phyloP scores from a whole-genome alignment of 2,329 filamentous ascomycete species.

The Penicillium crustosum region DNA sequence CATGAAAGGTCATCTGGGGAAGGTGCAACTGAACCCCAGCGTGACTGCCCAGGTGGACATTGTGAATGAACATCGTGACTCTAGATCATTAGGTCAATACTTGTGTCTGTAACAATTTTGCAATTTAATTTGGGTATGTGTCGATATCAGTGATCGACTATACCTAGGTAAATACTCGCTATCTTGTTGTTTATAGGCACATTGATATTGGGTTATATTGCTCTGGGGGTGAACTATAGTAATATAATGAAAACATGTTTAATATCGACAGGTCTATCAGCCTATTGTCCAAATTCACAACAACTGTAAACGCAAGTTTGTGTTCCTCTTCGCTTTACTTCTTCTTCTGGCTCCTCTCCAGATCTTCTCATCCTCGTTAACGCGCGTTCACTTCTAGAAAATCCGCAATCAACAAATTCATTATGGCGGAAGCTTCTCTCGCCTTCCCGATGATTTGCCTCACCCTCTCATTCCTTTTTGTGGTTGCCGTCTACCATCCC shows the following conservation, averaged over 20 bases:
- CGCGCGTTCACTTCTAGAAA: background rate
- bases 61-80: conserved; percentile 8
- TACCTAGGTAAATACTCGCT: too few relatives aligned
- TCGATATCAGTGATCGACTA: background rate
- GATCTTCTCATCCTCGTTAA: background rate
- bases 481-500: conserved; percentile 9
- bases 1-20: conserved; percentile 20
- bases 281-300: background rate
- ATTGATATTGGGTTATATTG: background rate
- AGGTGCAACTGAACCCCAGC: conserved; percentile 11
- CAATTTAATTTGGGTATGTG: background rate
- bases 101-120: too few relatives aligned
- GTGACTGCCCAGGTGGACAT: conserved; percentile 24
- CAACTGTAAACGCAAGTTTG: too few relatives aligned
- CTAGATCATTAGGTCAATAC: background rate
- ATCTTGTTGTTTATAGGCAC: background rate
- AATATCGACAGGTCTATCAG: background rate
- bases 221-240: background rate
- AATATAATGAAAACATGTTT: background rate
- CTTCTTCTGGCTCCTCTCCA: background rate
- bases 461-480: conserved; percentile 18
- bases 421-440: conserved; percentile 8
- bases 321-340: background rate
- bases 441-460: conserved; percentile 17
- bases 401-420: background rate